These are phyloP conservation scores for Botryosphaeria dothidea DNA, from an alignment of 2,329 filamentous ascomycete genomes.

Conservation along the genomic window DNA sequence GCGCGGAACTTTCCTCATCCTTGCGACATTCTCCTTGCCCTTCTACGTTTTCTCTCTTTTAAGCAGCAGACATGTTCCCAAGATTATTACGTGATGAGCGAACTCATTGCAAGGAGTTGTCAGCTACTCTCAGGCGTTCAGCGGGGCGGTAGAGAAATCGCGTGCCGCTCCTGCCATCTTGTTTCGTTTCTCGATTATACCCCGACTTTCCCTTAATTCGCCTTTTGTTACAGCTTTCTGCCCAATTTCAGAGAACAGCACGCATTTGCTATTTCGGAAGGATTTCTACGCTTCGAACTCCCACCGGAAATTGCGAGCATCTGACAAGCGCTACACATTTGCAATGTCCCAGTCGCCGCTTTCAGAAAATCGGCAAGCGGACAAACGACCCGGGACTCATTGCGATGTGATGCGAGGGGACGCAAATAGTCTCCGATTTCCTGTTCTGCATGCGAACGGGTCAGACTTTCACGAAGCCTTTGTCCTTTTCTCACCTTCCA, in stretches of 20 bases:
- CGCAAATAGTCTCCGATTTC: neutral
- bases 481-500: neutral
- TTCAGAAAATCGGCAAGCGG: neutral
- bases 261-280: neutral
- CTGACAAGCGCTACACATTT: neutral
- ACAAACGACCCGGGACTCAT: neutral
- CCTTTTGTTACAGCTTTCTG: neutral
- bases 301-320: neutral
- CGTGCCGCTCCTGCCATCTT: neutral
- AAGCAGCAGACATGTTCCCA: neutral
- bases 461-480: neutral
- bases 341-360: neutral
- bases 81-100: neutral
- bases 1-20: slow-evolving; percentile 4
- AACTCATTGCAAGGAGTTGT: slow-evolving; percentile 7
- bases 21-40: neutral
- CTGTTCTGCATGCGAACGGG: neutral
- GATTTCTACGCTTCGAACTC: neutral
- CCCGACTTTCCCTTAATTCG: neutral
- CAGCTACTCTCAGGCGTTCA: slow-evolving; percentile 3
- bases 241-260: neutral
- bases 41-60: neutral
- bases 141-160: slow-evolving; percentile 12
- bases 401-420: neutral
- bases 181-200: neutral